phyloP scores from a whole-genome alignment of 2,329 filamentous ascomycete genomes.

The Didymella pinodella region DNA sequence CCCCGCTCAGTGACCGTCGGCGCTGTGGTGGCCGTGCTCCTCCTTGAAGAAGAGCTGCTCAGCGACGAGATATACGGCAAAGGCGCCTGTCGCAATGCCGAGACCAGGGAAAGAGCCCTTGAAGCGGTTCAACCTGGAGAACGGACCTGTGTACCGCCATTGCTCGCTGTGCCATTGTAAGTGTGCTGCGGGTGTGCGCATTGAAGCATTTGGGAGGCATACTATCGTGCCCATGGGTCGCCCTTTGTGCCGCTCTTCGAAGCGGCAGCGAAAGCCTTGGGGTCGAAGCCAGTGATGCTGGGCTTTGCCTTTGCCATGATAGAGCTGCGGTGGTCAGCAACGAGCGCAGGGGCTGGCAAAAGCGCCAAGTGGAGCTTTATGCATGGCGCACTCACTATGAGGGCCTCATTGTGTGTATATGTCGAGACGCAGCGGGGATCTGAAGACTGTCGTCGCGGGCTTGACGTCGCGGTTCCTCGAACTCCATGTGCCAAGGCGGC shows the following conservation, averaged over 20 bases:
- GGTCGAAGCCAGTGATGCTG: conserved; percentile 93
- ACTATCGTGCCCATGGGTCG: conserved; percentile 71
- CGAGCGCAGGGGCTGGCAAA: not conserved
- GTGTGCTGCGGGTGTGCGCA: conserved; percentile 20
- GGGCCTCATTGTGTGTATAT: conserved; percentile 33
- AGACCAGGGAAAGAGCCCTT: conserved; percentile 86
- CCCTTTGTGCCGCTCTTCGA: conserved; percentile 65
- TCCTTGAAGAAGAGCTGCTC: conserved; percentile 88
- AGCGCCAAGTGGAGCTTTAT: conserved; percentile 15
- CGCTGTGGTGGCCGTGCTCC: conserved; percentile 49
- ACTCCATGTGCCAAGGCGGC: conserved; percentile 16
- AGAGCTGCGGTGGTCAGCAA: conserved; percentile 35
- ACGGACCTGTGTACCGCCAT: conserved; percentile 91
- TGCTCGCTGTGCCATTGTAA: conserved; percentile 71
- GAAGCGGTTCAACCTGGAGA: conserved; percentile 89
- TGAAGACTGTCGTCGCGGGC: conserved; percentile 31
- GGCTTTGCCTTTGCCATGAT: conserved; percentile 62
- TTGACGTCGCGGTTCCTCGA: conserved; percentile 19
- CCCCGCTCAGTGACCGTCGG: conserved; percentile 36
- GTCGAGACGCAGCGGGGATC: conserved; percentile 28
- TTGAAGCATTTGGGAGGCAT: conserved; percentile 39
- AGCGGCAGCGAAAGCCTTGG: conserved; percentile 78
- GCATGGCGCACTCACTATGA: conserved; percentile 32
- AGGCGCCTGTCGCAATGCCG: conserved; percentile 90
- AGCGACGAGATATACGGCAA: conserved; percentile 86